These are phyloP conservation scores for Xylaria sp. DNA, from an alignment of 2,329 filamentous ascomycete species.

Conservation along the genomic window DNA sequence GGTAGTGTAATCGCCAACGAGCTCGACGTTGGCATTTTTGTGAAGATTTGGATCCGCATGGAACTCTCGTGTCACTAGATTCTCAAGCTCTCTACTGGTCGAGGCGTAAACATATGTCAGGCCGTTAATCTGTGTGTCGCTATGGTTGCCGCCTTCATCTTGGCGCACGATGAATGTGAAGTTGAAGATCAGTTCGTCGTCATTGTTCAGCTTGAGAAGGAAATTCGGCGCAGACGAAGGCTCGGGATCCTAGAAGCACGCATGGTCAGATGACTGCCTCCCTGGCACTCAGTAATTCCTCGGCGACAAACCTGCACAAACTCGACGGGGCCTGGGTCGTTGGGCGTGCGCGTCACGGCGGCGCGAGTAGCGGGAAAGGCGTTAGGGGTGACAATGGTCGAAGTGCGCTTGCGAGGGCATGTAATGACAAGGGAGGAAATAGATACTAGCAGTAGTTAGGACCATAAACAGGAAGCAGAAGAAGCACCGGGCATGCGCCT, in stretches of 20 bases:
- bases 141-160: slow-evolving; percentile 61
- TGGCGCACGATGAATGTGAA: slow-evolving; percentile 87
- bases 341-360: slow-evolving; percentile 74
- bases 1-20: slow-evolving; percentile 92
- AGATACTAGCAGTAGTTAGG: slow-evolving; percentile 70
- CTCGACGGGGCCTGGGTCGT: slow-evolving; percentile 83
- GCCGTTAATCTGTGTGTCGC: slow-evolving; percentile 84
- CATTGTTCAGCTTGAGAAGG: slow-evolving; percentile 86
- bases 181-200: slow-evolving; percentile 91
- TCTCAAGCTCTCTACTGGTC: slow-evolving; percentile 87
- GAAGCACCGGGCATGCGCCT: slow-evolving; percentile 28
- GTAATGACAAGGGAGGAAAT: slow-evolving; percentile 86
- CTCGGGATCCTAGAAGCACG: slow-evolving; percentile 77
- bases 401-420: slow-evolving; percentile 79
- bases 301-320: slow-evolving; percentile 81
- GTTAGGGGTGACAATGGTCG: slow-evolving; percentile 85
- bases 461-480: neutral
- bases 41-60: slow-evolving; percentile 97
- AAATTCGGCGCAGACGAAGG: slow-evolving; percentile 72
- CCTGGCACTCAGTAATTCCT: slow-evolving; percentile 16
- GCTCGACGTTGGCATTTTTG: slow-evolving; percentile 94
- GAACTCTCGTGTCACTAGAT: slow-evolving; percentile 92
- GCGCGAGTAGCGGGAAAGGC: slow-evolving; percentile 86
- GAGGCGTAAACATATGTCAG: slow-evolving; percentile 94
- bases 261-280: slow-evolving; percentile 38